These are phyloP conservation scores for Saturnispora hagleri DNA, from an alignment of 805 yeast species.

Conservation along the genomic window DNA sequence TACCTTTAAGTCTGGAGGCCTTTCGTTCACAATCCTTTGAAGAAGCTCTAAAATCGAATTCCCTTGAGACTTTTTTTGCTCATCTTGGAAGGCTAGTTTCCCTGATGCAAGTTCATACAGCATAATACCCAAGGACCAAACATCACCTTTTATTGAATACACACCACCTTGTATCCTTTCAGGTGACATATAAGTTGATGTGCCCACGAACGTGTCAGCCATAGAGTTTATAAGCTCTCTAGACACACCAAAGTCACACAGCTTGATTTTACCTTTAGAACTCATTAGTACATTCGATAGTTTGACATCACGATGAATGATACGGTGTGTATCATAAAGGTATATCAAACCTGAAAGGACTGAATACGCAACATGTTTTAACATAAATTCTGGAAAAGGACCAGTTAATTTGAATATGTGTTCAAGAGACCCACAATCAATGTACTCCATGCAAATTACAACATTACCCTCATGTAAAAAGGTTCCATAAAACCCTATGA, in stretches of 20 bases:
- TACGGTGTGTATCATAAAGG: slow-evolving; percentile 72
- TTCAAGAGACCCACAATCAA: slow-evolving; percentile 91
- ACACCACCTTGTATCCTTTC: slow-evolving; percentile 93
- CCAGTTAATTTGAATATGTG: slow-evolving; percentile 56
- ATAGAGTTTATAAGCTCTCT: slow-evolving; percentile 87
- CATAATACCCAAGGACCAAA: slow-evolving; percentile 94
- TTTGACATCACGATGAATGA: slow-evolving; percentile 92
- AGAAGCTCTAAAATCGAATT: slow-evolving; percentile 84
- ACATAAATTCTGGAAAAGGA: slow-evolving; percentile 55
- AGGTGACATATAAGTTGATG: slow-evolving; percentile 96
- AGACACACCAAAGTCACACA: slow-evolving; percentile 95
- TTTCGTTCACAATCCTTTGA: slow-evolving; percentile 90
- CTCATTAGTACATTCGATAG: slow-evolving; percentile 90
- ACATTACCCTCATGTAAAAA: slow-evolving; percentile 67
- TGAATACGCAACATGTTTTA: slow-evolving; percentile 65
- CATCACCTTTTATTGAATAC: slow-evolving; percentile 91
- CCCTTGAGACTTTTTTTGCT: slow-evolving; percentile 29
- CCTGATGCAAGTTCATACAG: slow-evolving; percentile 85
- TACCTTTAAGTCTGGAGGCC: slow-evolving; percentile 60
- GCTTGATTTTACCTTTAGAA: slow-evolving; percentile 76
- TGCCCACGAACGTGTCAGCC: slow-evolving; percentile 97
- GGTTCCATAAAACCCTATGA: slow-evolving; percentile 88
- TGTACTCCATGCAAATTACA: slow-evolving; percentile 89
- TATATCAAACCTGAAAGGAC: slow-evolving; percentile 77
- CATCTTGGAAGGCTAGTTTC: slow-evolving; percentile 60